Conservation (phyloP, 305 asterid species). For the Fraxinus sp. region DNA sequence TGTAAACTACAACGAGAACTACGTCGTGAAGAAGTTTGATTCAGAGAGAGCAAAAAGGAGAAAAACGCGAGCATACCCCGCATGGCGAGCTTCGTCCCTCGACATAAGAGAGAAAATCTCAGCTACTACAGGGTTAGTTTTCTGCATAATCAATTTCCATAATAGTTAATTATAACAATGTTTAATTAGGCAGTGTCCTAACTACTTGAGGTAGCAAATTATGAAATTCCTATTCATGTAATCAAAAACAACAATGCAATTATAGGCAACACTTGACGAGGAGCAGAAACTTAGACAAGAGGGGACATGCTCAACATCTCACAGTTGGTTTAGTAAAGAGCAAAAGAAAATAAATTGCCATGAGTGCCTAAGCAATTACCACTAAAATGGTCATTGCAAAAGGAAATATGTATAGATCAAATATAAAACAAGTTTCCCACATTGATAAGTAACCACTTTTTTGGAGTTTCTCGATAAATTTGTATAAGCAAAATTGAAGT, state of each 20-base stretch:
- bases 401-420: neutral
- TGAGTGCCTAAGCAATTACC: neutral
- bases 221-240: neutral
- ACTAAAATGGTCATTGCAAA: neutral
- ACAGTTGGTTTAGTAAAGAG: neutral
- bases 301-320: neutral
- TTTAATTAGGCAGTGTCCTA: neutral
- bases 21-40: neutral
- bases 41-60: neutral
- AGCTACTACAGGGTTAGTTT: conserved; percentile 90
- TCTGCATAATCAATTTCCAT: conserved; percentile 46
- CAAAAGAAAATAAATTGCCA: neutral
- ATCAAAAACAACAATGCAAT: neutral
- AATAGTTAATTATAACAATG: conserved; percentile 12
- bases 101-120: conserved; percentile 98
- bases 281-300: neutral
- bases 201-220: neutral
- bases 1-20: neutral
- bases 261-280: neutral
- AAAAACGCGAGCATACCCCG: conserved; percentile 52
- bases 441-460: too few species aligned
- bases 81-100: conserved; percentile 94
- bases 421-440: neutral
- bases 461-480: neutral
- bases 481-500: neutral